Evolutionary conservation across 1,284 basidiomycete genomes (phyloP), one percentile per base, ranked within the genome.

Genomic region (Phylloboletellus chloephorus): DNA sequence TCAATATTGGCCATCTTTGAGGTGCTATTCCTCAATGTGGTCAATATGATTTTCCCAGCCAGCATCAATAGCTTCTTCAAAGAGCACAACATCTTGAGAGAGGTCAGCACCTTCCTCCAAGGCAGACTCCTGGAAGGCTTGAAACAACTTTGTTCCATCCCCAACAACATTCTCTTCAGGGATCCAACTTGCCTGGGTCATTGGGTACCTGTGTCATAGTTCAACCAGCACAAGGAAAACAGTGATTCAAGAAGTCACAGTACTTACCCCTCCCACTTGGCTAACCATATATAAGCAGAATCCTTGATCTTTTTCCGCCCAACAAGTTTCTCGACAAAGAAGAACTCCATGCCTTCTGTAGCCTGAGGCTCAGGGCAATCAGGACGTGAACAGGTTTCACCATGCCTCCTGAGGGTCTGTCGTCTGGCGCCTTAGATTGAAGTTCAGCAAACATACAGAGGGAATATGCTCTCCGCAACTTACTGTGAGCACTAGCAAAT

Each of bases 251-350:
- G 19, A 32, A 11, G n/a, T n/a, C n/a, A 3, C n/a, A 6, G 19
- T 15, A 21, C 59, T 34, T 21, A 66, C 66, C 65, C 65, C 1
- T 62, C 57, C 64, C 64, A 66, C 37, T 64, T 63, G 13, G 65
- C 65, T 22, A 67, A 46, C 60, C 62, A 67, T 26, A 53, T 5
- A 22, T 46, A 57, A 1, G 46, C 8, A 20, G 43, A 44, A 4
- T 45, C 43, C 3, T 52, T 45, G 3, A 35, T 7, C 7, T 42
- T 48, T 19, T 52, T 53, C 24, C 63, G 55, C 24, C 64, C 66
- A 0, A 67, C 50, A 9, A 67, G 57, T 24, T 53, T 56, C 37
- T 66, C 56, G 2, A 67, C 50, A 16, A 57, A 48, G 22, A 30
- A 66, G 15, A 43, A 19, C 1, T 61, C 61, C 10, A 52, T 17